Percentiles rank a stretch among this genome's conserved stretches.
Conservation (phyloP, 805 yeast species). For the Pichia rugopelliculosa region DNA sequence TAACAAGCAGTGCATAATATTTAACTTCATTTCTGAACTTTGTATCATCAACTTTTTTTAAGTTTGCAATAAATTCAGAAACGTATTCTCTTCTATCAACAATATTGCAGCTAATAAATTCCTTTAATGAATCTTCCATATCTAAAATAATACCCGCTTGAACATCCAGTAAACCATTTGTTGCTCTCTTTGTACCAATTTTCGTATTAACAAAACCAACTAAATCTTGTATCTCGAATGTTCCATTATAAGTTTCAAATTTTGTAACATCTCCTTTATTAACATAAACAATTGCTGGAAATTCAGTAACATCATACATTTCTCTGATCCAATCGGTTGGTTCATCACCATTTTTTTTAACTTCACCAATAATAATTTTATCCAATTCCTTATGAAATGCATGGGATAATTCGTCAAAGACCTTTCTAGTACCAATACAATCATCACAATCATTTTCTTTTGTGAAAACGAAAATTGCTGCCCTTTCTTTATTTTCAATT, state of each 20-base stretch:
- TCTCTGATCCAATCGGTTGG: constrained; percentile 36
- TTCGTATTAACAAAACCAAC: constrained; percentile 42
- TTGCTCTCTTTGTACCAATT: constrained; percentile 33
- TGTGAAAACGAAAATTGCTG: constrained; percentile 47
- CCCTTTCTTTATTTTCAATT: constrained; percentile 30
- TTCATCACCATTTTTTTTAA: constrained; percentile 39
- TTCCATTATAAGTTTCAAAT: constrained; percentile 32
- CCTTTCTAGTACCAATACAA: constrained; percentile 47
- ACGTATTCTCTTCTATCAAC: constrained; percentile 21
- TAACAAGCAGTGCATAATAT: constrained; percentile 40
- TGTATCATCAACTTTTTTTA: constrained; percentile 27
- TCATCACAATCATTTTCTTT: constrained; percentile 34
- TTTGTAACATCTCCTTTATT: constrained; percentile 30
- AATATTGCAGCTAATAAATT: constrained; percentile 26
- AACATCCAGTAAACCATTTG: constrained; percentile 33
- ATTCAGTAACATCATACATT: constrained; percentile 35
- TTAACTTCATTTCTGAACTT: constrained; percentile 24
- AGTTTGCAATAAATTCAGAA: constrained; percentile 31
- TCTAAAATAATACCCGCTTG: constrained; percentile 35
- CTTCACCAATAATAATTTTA: constrained; percentile 36
- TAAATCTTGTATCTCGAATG: constrained; percentile 40
- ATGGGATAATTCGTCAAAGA: constrained; percentile 43
- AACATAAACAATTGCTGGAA: constrained; percentile 52
- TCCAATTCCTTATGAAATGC: constrained; percentile 35
- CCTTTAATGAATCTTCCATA: constrained; percentile 25